Base-by-base conservation (phyloP, 1,284 basidiomycete genomes). In the Albatrellus sp. region DNA sequence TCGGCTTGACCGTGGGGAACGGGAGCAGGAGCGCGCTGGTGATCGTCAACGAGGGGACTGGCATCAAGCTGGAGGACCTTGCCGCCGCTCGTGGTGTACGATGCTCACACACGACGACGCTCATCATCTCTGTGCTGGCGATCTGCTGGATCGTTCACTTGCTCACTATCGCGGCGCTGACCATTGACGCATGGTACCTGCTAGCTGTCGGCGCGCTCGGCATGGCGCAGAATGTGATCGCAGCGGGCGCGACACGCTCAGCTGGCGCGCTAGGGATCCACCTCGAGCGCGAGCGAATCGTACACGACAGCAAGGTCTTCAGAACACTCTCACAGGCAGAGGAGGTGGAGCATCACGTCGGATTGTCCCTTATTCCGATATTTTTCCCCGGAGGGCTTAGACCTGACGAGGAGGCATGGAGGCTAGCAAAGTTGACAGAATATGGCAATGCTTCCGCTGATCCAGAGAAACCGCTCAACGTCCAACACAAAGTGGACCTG, bases 1-100 rank as follows among this genome's bases (percentile, higher is more conserved):
- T 57, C 1, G 51, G 48, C 36, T 46, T 61, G 29, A 60, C 58
- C 8, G 41, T 45, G 37, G 59, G 59, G 5, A 60, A 59, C 47
- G 57, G 59, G 14, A 51, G 52, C 42, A 42, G 47, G 9, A 44
- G 52, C 35, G 57, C 53, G 13, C 46, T 60, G 14, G 58, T 60
- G 30, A 50, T 61, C 44, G 47, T 50, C 32, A 52, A 51, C 30
- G 51, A 55, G 16, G 49, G 46, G 17, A 40, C 46, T 5, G 55
- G 55, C 14, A 40, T 56, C 29, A 51, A 54, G 16, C 49, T 61
- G 19, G 54, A 54, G 42, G 59, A 59, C 42, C 47, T 60, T 24
- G 60, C 60, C 5, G 48, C 39, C 3, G 50, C 40, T 16, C 33
- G 43, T 19, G 46, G 43, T 3, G 44, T 40, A n/a, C n/a, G n/a